phyloP scores from a whole-genome alignment of 352 stramenopile species.

The Phytopythium chamaehyphon region DNA sequence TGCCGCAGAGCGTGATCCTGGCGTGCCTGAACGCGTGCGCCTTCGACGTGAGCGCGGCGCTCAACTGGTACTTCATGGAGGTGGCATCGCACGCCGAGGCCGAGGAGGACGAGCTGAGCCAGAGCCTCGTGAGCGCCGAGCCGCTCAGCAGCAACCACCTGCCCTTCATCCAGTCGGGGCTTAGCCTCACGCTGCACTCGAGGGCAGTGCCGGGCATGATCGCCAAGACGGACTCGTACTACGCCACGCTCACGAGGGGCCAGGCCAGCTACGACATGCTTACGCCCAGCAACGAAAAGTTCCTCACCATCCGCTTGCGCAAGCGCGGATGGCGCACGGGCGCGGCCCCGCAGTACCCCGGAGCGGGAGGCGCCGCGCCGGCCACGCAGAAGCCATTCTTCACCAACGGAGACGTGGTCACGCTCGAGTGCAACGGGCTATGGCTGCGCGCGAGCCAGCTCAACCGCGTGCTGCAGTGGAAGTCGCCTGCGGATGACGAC shows the following conservation, averaged over 20 bases:
- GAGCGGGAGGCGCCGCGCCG: slow-evolving; percentile 19
- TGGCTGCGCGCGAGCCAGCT: slow-evolving; percentile 74
- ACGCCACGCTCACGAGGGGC: slow-evolving; percentile 74
- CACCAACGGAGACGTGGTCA: slow-evolving; percentile 83
- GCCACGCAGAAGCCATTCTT: slow-evolving; percentile 62
- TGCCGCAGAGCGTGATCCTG: slow-evolving; percentile 82
- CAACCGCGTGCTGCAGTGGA: slow-evolving; percentile 86
- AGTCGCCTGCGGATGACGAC: slow-evolving; percentile 77
- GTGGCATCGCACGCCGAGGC: slow-evolving; percentile 33
- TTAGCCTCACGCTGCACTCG: slow-evolving; percentile 74
- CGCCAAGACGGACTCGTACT: slow-evolving; percentile 84
- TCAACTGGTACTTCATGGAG: slow-evolving; percentile 89
- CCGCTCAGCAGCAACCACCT: slow-evolving; percentile 17
- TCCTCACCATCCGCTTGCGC: slow-evolving; percentile 70
- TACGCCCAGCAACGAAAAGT: slow-evolving; percentile 82
- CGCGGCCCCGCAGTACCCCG: slow-evolving; percentile 4
- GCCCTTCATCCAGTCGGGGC: slow-evolving; percentile 61
- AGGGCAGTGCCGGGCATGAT: slow-evolving; percentile 69
- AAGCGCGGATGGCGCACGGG: slow-evolving; percentile 69
- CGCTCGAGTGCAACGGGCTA: slow-evolving; percentile 82
- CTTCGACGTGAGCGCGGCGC: slow-evolving; percentile 79
- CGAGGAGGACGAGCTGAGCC: slow-evolving; percentile 6
- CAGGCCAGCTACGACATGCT: slow-evolving; percentile 76
- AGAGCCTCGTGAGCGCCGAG: slow-evolving; percentile 1
- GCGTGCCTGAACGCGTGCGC: slow-evolving; percentile 76